These are phyloP conservation scores for Paraphoma sp. DNA, from an alignment of 2,329 filamentous ascomycete species.

Conservation along the genomic window DNA sequence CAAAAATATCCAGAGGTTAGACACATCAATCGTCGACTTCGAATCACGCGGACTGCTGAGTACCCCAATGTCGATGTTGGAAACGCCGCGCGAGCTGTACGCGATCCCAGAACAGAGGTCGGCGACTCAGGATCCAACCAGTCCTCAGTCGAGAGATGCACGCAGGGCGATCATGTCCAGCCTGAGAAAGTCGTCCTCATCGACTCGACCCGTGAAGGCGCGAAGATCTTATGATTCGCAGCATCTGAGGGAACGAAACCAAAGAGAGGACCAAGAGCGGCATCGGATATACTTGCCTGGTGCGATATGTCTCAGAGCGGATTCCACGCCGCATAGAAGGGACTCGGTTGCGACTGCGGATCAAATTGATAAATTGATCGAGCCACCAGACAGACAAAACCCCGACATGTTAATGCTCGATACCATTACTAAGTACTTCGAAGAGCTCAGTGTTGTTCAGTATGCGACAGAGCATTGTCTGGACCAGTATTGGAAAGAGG, in stretches of 20 bases:
- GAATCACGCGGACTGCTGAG: slow-evolving; percentile 19
- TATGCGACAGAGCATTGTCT: slow-evolving; percentile 33
- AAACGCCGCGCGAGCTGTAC: slow-evolving; percentile 41
- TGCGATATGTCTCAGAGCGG: slow-evolving; percentile 48
- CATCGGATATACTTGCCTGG: slow-evolving; percentile 49
- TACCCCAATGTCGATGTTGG: slow-evolving; percentile 36
- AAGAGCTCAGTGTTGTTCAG: slow-evolving; percentile 46
- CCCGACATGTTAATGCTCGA: slow-evolving; percentile 42
- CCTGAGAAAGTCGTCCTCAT: slow-evolving; percentile 12
- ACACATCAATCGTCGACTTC: slow-evolving; percentile 28
- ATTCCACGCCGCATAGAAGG: slow-evolving; percentile 16
- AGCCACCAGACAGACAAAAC: slow-evolving; percentile 20
- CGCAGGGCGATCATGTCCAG: slow-evolving; percentile 14
- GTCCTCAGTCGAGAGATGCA: slow-evolving; percentile 2
- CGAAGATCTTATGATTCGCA: not conserved
- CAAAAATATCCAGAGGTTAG: slow-evolving; percentile 29
- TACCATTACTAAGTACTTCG: slow-evolving; percentile 52
- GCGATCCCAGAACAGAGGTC: slow-evolving; percentile 10
- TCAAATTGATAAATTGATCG: slow-evolving; percentile 22
- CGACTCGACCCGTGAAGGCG: not conserved
- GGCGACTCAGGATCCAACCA: slow-evolving; percentile 3
- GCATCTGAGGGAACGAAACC: not conserved
- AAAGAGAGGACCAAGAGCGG: not conserved
- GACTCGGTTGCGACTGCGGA: too few species aligned
- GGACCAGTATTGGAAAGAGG: slow-evolving; percentile 42